Base-by-base conservation (phyloP, 164 flowering plant species). In the Taxillus chinensis region DNA sequence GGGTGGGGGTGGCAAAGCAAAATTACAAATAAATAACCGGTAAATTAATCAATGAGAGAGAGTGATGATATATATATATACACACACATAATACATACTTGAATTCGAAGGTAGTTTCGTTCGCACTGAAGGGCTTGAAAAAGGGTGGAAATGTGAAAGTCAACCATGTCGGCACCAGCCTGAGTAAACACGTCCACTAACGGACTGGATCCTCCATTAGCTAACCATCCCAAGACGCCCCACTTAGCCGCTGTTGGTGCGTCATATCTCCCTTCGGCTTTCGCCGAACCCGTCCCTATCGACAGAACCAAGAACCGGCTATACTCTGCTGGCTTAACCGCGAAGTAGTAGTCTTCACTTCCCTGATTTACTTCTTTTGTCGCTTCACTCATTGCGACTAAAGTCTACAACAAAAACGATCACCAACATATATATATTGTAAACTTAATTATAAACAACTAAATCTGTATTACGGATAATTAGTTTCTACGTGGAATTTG, bases 131-230 rank as follows among this genome's bases (percentile, higher is more conserved):
- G 62, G 15, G 78, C 71, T 59, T 62, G 65, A 61, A 77, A 75
- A 40, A 73, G 62, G 27, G 63, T 59, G 45, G 61, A 62, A 41
- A 63, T 41, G 41, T 73, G 74, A 27, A 62, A 57, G 50, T 75
- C 78, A 14, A 68, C 73, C 79, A 75, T 71, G 53, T 75, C 77
- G n/a, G 65, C 68, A 57, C 73, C 67, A 40, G 75, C 75, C n/a
- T 69, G 73, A 52, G 65, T 68, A 55, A 73, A 75, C 14, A 60
- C 62, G 14, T 78, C 72, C 13, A 75, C 50, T 42, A 75, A 59
- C 42, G 82, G 79, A 50, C 60, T 49, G 2, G 71, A 62, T 46
- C 77, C 75, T 0, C 58, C 39, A 7, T 38, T 56, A 8, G 40
- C 13, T 39, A 71, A 39, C 79, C 79, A 78, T 8, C 74, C 73